Conservation (phyloP, 2,329 filamentous ascomycete species). For the Diaporthe eres region DNA sequence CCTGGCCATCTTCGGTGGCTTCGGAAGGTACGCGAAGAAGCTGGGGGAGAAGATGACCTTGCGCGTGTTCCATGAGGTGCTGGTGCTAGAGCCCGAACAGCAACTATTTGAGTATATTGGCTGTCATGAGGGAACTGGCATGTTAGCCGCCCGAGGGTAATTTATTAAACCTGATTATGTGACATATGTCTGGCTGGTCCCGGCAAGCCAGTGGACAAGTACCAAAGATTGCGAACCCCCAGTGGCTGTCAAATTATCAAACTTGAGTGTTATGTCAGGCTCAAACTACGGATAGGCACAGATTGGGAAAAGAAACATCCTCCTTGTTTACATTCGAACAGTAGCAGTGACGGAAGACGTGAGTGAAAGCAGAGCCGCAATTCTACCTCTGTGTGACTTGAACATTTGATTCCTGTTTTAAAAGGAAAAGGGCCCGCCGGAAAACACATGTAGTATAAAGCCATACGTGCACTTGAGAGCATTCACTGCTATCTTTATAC, state of each 20-base stretch:
- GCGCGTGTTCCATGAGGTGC: slow-evolving; percentile 57
- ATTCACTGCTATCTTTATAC: too few relatives aligned
- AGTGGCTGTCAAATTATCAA: neutral
- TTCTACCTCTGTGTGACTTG: too few relatives aligned
- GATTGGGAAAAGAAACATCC: neutral
- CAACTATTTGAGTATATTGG: slow-evolving; percentile 59
- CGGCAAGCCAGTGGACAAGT: too few relatives aligned
- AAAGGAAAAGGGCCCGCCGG: too few relatives aligned
- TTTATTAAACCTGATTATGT: neutral
- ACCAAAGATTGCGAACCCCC: neutral
- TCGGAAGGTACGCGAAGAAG: slow-evolving; percentile 55
- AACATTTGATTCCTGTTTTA: too few relatives aligned
- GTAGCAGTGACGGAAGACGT: neutral
- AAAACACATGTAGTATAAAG: too few relatives aligned
- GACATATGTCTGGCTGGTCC: neutral
- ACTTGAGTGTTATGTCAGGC: neutral
- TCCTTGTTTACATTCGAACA: neutral
- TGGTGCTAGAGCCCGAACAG: slow-evolving; percentile 55
- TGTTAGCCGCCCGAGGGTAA: neutral
- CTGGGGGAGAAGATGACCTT: slow-evolving; percentile 53
- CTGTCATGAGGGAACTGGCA: slow-evolving; percentile 50
- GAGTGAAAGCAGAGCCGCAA: too few relatives aligned
- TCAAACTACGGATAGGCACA: neutral
- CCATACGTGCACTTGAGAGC: too few relatives aligned
- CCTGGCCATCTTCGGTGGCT: slow-evolving; percentile 57